These are phyloP conservation scores for Chlamydomonas eustigma DNA, from an alignment of 139 green algal genomes.

Conservation along the genomic window DNA sequence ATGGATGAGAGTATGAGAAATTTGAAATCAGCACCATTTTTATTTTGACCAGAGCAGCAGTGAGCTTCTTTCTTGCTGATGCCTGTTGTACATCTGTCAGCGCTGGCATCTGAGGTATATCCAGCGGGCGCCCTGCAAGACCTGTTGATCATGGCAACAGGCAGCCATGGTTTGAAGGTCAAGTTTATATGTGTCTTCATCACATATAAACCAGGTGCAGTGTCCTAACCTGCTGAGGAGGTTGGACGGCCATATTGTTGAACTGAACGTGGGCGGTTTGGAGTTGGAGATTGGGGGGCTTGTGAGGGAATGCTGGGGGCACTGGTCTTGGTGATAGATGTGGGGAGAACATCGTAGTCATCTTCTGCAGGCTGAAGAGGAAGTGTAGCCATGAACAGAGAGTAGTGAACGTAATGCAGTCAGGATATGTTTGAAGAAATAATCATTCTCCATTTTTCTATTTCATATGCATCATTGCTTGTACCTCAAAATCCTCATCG, in stretches of 20 bases:
- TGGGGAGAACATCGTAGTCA: slow-evolving; percentile 41
- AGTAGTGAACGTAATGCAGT: background rate
- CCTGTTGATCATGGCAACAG: no score
- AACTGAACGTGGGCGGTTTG: background rate
- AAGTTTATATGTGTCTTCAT: no score
- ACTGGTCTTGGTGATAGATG: slow-evolving; percentile 10
- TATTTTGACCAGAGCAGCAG: background rate
- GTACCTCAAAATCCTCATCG: slow-evolving; percentile 47
- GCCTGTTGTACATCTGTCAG: background rate
- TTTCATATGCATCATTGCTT: background rate
- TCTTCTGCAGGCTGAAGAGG: slow-evolving; percentile 34
- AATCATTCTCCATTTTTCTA: background rate
- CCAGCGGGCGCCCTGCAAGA: background rate
- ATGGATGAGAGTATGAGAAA: background rate
- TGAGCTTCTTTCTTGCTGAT: background rate
- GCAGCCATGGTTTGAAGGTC: no score
- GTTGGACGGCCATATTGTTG: no score
- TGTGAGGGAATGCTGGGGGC: background rate
- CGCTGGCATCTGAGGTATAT: background rate
- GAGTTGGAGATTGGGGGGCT: background rate
- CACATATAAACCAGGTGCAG: no score
- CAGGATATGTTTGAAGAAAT: background rate
- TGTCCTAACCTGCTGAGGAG: no score
- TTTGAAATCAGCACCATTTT: background rate
- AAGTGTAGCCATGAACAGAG: slow-evolving; percentile 3